These are phyloP conservation scores for Kodamaea laetipori DNA, from an alignment of 805 yeast genomes.

Conservation along the genomic window DNA sequence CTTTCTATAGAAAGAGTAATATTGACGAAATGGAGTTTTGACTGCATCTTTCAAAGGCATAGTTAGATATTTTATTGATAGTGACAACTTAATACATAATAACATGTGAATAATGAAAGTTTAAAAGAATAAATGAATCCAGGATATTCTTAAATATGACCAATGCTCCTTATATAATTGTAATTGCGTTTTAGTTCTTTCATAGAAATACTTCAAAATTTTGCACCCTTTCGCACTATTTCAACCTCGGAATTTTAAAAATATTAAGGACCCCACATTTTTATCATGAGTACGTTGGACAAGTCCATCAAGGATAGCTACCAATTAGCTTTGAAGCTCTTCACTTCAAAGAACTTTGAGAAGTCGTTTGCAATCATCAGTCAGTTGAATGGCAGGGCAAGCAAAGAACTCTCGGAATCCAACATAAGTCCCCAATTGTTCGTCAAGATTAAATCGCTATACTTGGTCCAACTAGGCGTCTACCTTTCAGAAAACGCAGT, in stretches of 20 bases:
- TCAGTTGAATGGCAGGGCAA: constrained; percentile 24
- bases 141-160: neutral
- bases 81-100: too few relatives aligned
- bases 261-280: constrained; percentile 3
- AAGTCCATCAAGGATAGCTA: constrained; percentile 21
- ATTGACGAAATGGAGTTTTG: too few relatives aligned
- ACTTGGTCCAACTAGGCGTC: constrained; percentile 39
- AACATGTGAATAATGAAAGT: too few relatives aligned
- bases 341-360: constrained; percentile 39
- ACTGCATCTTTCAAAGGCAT: too few relatives aligned
- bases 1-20: too few relatives aligned
- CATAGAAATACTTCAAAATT: neutral
- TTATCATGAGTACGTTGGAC: constrained; percentile 6
- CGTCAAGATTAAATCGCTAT: constrained; percentile 36
- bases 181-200: too few relatives aligned
- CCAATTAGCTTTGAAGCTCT: constrained; percentile 39
- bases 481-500: constrained; percentile 7
- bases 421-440: constrained; percentile 25
- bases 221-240: constrained; percentile 1
- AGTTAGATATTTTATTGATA: too few relatives aligned
- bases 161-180: neutral
- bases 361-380: constrained; percentile 32
- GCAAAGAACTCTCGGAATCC: constrained; percentile 24
- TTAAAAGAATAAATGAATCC: too few relatives aligned
- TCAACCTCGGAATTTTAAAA: constrained; percentile 9